phyloP scores from a whole-genome alignment of 2,329 filamentous ascomycete genomes.

The Nemania diffusa region DNA sequence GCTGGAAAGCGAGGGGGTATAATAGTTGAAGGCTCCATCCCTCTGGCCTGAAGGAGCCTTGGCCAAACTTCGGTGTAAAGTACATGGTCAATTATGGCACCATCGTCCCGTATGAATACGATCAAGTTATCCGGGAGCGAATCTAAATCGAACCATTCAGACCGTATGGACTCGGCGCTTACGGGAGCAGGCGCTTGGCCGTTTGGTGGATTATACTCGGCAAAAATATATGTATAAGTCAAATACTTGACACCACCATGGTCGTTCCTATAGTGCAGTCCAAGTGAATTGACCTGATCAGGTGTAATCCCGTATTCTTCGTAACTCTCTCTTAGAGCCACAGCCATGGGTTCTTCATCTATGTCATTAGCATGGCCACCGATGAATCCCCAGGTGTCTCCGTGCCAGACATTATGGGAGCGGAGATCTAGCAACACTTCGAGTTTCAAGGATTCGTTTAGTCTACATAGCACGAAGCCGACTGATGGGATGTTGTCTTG shows the following conservation, averaged over 20 bases:
- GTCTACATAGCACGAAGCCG: constrained; percentile 22
- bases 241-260: constrained; percentile 31
- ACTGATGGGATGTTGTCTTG: constrained; percentile 21
- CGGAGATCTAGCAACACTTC: constrained; percentile 30
- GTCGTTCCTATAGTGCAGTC: constrained; percentile 12
- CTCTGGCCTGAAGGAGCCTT: neutral
- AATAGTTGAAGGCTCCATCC: neutral
- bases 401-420: neutral
- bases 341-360: neutral
- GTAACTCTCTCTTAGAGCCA: constrained; percentile 2
- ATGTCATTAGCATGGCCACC: neutral
- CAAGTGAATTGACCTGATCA: constrained; percentile 9
- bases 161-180: neutral
- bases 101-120: constrained; percentile 7
- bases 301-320: constrained; percentile 21
- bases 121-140: constrained; percentile 16
- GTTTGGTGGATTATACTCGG: constrained; percentile 22
- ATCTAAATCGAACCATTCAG: constrained; percentile 29
- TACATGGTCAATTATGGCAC: neutral
- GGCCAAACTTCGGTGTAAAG: constrained; percentile 6
- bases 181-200: constrained; percentile 7
- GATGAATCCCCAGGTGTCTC: constrained; percentile 21
- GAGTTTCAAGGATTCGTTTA: constrained; percentile 14
- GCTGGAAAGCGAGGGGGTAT: neutral
- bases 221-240: constrained; percentile 32